A percentile compares a stretch with the other conserved stretches of the same genome.
Evolutionary conservation across 192 early-diverging fungal genomes (phyloP).

Genomic region (Coemansia sp.): DNA sequence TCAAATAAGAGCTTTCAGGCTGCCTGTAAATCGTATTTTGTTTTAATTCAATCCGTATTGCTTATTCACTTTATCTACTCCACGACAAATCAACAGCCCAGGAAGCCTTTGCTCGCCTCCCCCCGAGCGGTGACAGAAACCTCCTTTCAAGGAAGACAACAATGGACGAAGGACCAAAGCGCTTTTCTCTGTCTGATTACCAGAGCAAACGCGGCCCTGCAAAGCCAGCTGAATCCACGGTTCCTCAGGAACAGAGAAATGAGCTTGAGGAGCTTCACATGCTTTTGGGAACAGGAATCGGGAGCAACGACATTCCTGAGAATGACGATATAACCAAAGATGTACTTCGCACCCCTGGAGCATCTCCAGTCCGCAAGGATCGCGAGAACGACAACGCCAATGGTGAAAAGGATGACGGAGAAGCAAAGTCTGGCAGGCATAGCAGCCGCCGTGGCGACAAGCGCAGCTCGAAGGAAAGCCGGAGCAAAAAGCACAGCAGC

Average conservation of each 20-base stretch:
- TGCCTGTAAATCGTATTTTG: too few species aligned
- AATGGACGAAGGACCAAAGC: slow-evolving; percentile 54
- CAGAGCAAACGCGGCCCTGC: slow-evolving; percentile 46
- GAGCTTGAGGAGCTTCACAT: slow-evolving; percentile 56
- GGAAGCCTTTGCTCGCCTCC: not conserved
- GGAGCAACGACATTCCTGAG: not conserved
- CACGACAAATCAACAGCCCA: not conserved
- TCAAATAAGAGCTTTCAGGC: not conserved
- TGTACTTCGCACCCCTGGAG: slow-evolving; percentile 45
- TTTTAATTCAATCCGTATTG: not conserved
- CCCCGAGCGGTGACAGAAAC: not conserved
- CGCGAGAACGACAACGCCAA: slow-evolving; percentile 4
- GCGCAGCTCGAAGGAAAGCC: slow-evolving; percentile 18
- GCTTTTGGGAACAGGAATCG: slow-evolving; percentile 41
- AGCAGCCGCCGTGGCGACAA: slow-evolving; percentile 23
- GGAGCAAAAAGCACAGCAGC: slow-evolving; percentile 6
- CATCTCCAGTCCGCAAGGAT: slow-evolving; percentile 30
- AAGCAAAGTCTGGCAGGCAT: slow-evolving; percentile 15
- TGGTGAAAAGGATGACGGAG: slow-evolving; percentile 31
- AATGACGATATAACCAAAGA: slow-evolving; percentile 1
- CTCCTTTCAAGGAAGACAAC: not conserved
- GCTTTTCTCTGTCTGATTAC: slow-evolving; percentile 54
- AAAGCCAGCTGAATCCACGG: slow-evolving; percentile 25
- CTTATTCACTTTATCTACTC: not conserved
- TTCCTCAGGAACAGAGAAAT: slow-evolving; percentile 30